Base-by-base conservation (phyloP, 768 basidiomycete genomes). In the Lactarius sp. region DNA sequence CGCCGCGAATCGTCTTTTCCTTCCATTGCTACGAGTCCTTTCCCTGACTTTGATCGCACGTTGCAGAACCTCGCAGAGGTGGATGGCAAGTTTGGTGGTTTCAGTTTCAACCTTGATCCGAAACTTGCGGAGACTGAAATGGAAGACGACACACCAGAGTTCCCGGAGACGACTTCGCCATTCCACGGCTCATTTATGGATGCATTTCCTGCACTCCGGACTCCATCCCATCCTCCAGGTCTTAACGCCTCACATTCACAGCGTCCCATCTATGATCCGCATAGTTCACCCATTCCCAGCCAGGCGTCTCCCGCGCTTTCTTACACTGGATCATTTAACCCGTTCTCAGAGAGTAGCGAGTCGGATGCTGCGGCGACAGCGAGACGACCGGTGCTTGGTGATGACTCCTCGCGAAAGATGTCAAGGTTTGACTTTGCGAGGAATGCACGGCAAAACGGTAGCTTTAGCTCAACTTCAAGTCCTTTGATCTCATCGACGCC, bases 31-130 rank as follows among this genome's bases (percentile, higher is more conserved):
- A 74, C 77, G 39, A 91, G 80, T 72, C 84, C 90, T 12, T 95
- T 95, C 81, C 94, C 93, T 10, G 93, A 95, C 66, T 85, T 95
- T 67, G 92, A 94, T 72, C 84, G 90, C 36, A 92, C 90, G 20
- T 77, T 94, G 51, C 85, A 88, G 70, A 85, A 83, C 53, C 77
- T 94, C 49, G 84, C 82, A 56, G 82, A 80, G 8, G 84, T 79
- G 49, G 87, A 87, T 67, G 81, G 76, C 36, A 83, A 78, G 57
- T 80, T 80, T 70, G 79, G 83, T 37, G 85, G 88, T 9, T 94
- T 94, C 77, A 92, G 87, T 72, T 94, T 95, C 76, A 93, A 86
- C 73, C 76, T 94, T 50, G 92, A 92, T 73, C 88, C 88, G 33
- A 90, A 86, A 68, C 77, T 92, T 33, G 88, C 85, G 6, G 75